Base-by-base conservation (phyloP, 208 protist genomes). In the Trypanosoma mega region DNA sequence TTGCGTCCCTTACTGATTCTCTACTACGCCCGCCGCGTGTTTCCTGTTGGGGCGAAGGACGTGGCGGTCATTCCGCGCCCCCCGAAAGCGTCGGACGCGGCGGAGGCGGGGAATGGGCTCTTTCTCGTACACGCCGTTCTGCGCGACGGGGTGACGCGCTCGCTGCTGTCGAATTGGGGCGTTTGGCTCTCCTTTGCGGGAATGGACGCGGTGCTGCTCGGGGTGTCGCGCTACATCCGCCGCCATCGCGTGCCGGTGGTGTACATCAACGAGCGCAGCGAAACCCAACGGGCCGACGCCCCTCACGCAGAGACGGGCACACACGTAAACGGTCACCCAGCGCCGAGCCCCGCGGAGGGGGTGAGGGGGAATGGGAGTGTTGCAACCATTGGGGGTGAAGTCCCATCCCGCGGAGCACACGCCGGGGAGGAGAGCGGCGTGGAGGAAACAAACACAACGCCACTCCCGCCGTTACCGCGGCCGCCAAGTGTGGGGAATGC, bases 1-100 rank as follows among this genome's bases (percentile, higher is more conserved):
- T 39, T 92, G 6, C 76, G 88, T 0, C 88, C 88, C n/a, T 57
- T 95, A 14, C 60, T 89, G 11, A 31, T 92, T 16, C 55, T 90
- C 3, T 65, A 59, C 24, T 78, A 59, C 29, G 82, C 79, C 4
- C 74, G 69, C 16, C 78, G 68, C 55, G 55, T 31, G 16, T 92
- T 84, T 52, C 68, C 84, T 0, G 30, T 9, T 16, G 63, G 44
- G 0, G 56, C 59, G 14, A 49, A 41, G 11, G 55, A 53, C 2
- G 58, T 52, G 39, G 61, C 58, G 18, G 62, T 24, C 20, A 24
- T 85, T 3, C 76, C 72, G 11, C 23, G 45, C 14, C 53, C 74
- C 30, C 66, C 68, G 5, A 52, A n/a, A n/a, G n/a, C n/a, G n/a
- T n/a, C n/a, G n/a, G n/a, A n/a, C n/a, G n/a, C n/a, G 52, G 21